phyloP scores from a whole-genome alignment of 495 filamentous ascomycete species.

The Penicillium herquei region DNA sequence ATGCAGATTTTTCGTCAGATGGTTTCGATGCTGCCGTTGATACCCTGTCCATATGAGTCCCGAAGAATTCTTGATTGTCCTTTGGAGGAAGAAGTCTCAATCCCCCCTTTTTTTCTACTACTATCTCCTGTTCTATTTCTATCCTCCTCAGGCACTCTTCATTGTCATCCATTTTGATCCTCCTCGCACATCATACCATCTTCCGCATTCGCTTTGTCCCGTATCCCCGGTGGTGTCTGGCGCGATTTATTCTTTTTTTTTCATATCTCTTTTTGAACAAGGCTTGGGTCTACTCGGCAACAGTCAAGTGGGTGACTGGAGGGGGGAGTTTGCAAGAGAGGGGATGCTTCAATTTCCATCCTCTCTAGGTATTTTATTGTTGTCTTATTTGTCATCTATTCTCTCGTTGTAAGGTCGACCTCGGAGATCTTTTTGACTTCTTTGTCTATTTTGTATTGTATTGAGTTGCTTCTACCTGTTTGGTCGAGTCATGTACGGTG shows the following conservation, averaged over 20 bases:
- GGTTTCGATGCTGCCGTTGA: slow-evolving; percentile 24
- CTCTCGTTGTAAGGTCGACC: slow-evolving; percentile 13
- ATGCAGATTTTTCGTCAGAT: slow-evolving; percentile 19
- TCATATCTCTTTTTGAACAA: slow-evolving; percentile 8
- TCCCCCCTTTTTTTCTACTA: slow-evolving; percentile 6
- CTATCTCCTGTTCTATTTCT: slow-evolving; percentile 16
- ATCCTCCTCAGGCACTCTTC: slow-evolving; percentile 12
- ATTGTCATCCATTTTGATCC: not conserved
- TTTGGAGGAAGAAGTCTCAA: slow-evolving; percentile 5
- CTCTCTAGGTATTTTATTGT: slow-evolving; percentile 4
- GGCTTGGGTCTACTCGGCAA: slow-evolving; percentile 19
- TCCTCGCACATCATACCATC: slow-evolving; percentile 6
- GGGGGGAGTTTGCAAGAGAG: slow-evolving; percentile 25
- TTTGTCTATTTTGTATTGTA: slow-evolving; percentile 25
- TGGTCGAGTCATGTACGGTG: slow-evolving; percentile 10
- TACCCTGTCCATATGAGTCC: slow-evolving; percentile 35
- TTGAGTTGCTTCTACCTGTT: slow-evolving; percentile 17
- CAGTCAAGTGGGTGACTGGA: slow-evolving; percentile 22
- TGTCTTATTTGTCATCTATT: slow-evolving; percentile 19
- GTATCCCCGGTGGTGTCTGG: slow-evolving; percentile 24
- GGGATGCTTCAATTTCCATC: slow-evolving; percentile 16
- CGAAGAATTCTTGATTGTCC: slow-evolving; percentile 7
- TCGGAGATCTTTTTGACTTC: slow-evolving; percentile 10
- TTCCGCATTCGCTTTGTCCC: slow-evolving; percentile 25
- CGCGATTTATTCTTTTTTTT: slow-evolving; percentile 12